phyloP scores from a whole-genome alignment of 208 protist genomes.

The Angomonas deanei region DNA sequence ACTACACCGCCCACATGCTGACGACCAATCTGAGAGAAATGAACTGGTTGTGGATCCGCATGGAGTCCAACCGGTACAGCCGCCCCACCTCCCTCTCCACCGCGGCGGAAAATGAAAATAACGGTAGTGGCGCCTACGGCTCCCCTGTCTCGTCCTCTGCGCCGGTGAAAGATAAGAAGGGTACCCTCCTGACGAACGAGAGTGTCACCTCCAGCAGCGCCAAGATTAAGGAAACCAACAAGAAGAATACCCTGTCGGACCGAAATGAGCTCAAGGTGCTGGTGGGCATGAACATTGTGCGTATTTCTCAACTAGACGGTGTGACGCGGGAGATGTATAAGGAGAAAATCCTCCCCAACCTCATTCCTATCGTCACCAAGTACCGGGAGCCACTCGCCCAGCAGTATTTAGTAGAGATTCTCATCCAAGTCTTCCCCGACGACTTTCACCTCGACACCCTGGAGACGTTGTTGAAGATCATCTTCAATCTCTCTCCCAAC shows the following conservation, averaged over 20 bases:
- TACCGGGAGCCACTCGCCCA: constrained; percentile 97
- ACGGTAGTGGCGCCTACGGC: constrained; percentile 12
- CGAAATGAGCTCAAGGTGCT: constrained; percentile 94
- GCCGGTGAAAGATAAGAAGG: background rate
- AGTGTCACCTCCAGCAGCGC: background rate
- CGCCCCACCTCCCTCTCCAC: constrained; percentile 8
- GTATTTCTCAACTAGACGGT: constrained; percentile 95
- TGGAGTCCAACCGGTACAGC: constrained; percentile 91
- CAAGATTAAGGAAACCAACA: constrained; percentile 29
- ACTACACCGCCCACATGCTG: constrained; percentile 94
- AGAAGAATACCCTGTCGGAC: constrained; percentile 83
- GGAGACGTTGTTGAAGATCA: constrained; percentile 65
- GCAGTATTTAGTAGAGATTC: constrained; percentile 98
- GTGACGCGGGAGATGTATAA: constrained; percentile 90
- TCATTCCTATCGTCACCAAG: constrained; percentile 90
- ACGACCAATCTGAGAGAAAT: constrained; percentile 98
- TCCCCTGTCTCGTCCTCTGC: background rate
- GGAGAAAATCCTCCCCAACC: constrained; percentile 67
- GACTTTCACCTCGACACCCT: constrained; percentile 97
- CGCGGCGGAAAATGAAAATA: constrained; percentile 19
- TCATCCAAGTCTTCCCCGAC: constrained; percentile 98
- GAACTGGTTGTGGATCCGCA: constrained; percentile 98
- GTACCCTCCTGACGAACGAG: constrained; percentile 9
- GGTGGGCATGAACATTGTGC: constrained; percentile 96
- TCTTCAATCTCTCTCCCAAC: constrained; percentile 52